Percentiles rank a stretch among this genome's conserved stretches.
Evolutionary conservation across 208 protist species (phyloP).

Genomic region (Trichomonas tenax): DNA sequence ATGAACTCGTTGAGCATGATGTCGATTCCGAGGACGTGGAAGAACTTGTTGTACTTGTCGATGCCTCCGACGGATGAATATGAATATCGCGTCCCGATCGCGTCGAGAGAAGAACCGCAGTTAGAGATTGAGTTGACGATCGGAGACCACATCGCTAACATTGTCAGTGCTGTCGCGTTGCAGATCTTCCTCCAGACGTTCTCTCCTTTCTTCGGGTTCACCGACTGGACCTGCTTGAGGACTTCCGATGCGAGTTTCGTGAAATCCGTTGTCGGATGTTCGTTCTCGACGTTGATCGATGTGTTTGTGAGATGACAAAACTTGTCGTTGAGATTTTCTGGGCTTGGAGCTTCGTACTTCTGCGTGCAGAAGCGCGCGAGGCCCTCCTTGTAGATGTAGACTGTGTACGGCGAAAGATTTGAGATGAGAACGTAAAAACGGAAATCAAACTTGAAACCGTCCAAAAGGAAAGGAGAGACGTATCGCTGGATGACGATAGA

Average conservation of each 20-base stretch:
- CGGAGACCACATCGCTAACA: neutral
- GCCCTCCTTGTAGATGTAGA: slow-evolving; percentile 21
- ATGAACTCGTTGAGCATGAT: neutral
- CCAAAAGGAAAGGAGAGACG: slow-evolving; percentile 11
- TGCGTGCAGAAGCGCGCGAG: slow-evolving; percentile 14
- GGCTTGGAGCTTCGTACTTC: neutral
- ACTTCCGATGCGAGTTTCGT: neutral
- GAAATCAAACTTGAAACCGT: slow-evolving; percentile 41
- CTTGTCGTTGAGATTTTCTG: neutral
- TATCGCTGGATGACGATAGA: neutral
- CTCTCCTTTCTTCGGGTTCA: neutral
- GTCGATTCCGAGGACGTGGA: neutral
- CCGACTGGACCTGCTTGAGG: neutral
- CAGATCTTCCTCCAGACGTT: neutral
- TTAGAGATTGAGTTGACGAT: neutral
- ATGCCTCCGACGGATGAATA: neutral
- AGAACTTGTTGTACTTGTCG: neutral
- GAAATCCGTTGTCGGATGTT: neutral
- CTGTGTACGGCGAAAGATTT: neutral
- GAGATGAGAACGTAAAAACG: slow-evolving; percentile 11
- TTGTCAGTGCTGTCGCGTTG: neutral
- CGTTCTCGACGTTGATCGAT: neutral
- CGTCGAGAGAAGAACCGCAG: neutral
- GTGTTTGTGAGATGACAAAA: neutral
- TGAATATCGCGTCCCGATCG: neutral